These are phyloP conservation scores for Malus asiatica DNA, from an alignment of 306 rosid genomes.

Conservation along the genomic window DNA sequence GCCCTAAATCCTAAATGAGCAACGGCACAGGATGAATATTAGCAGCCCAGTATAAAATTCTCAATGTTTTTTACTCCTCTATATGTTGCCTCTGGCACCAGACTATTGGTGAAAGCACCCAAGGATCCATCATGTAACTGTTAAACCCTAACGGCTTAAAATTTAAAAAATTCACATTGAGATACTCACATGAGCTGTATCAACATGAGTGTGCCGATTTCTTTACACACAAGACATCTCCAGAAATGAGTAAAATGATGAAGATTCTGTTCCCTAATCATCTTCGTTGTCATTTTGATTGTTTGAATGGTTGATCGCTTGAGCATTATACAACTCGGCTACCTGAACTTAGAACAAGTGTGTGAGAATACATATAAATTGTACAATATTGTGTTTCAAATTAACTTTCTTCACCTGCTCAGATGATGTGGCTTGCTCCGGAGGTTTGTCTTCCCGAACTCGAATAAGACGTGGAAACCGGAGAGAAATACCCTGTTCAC, in stretches of 20 bases:
- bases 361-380: background rate
- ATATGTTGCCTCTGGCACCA: background rate
- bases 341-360: constrained; percentile 38
- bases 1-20: background rate
- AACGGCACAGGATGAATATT: background rate
- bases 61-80: background rate
- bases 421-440: constrained; percentile 78
- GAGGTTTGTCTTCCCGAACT: constrained; percentile 72
- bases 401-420: constrained; percentile 46
- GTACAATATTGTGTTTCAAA: background rate
- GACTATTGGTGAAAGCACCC: background rate
- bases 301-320: constrained; percentile 49
- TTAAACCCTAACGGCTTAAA: background rate
- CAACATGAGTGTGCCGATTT: background rate
- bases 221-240: constrained; percentile 14
- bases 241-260: background rate
- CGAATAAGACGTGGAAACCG: constrained; percentile 82
- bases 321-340: constrained; percentile 82
- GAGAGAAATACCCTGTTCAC: constrained; percentile 75
- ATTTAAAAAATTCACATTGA: background rate
- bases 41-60: background rate
- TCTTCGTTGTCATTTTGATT: constrained; percentile 59
- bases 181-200: background rate
- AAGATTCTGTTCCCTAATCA: constrained; percentile 32
- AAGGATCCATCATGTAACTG: background rate